A percentile compares a stretch with the other conserved stretches of the same genome.
Conservation (phyloP, 345 rosid genomes). For the Arabis hirsuta region DNA sequence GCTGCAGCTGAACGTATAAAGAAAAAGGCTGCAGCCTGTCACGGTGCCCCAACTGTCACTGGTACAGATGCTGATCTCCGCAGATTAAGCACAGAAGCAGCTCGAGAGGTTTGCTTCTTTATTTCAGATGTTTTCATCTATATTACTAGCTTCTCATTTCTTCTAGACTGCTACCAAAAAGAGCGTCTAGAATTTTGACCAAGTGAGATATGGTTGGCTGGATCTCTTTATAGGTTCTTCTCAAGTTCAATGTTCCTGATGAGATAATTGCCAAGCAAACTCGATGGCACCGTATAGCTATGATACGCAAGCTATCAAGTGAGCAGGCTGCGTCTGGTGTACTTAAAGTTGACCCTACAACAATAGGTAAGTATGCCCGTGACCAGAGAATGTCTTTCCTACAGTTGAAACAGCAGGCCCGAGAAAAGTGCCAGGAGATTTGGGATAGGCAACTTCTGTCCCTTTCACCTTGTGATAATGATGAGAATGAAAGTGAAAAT, state of each 20-base stretch:
- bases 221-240: slow-evolving; percentile 68
- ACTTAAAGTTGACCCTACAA: slow-evolving; percentile 84
- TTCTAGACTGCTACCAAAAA: slow-evolving; percentile 13
- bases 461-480: slow-evolving; percentile 79
- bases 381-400: slow-evolving; percentile 98
- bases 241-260: slow-evolving; percentile 92
- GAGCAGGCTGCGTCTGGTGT: slow-evolving; percentile 97
- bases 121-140: slow-evolving; percentile 22
- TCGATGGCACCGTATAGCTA: slow-evolving; percentile 98
- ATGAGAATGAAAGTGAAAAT: slow-evolving; percentile 85
- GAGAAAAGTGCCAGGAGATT: slow-evolving; percentile 98
- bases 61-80: slow-evolving; percentile 99
- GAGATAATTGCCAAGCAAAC: slow-evolving; percentile 89
- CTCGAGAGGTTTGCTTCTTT: slow-evolving; percentile 73
- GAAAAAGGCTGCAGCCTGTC: slow-evolving; percentile 83
- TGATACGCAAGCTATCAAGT: slow-evolving; percentile 98
- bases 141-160: slow-evolving; percentile 20
- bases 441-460: slow-evolving; percentile 96
- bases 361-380: slow-evolving; percentile 94
- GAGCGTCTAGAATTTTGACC: background rate
- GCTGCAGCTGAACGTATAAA: slow-evolving; percentile 71
- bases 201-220: slow-evolving; percentile 15
- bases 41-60: slow-evolving; percentile 89
- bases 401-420: slow-evolving; percentile 97
- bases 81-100: slow-evolving; percentile 99